phyloP scores from a whole-genome alignment of 192 early-diverging fungal species.

The Gigaspora rosea region DNA sequence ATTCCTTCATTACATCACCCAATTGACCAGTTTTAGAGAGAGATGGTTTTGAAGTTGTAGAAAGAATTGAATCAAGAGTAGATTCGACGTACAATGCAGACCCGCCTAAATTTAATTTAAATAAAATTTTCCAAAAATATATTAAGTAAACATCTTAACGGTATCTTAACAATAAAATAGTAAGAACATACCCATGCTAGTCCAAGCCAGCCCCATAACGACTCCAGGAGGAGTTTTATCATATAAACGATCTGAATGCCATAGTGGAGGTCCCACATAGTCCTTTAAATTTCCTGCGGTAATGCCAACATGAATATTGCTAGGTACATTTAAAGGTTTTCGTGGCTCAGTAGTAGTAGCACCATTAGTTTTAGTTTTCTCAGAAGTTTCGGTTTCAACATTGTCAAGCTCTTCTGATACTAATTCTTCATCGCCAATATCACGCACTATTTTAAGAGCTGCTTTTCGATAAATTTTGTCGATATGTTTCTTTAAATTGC shows the following conservation, averaged over 20 bases:
- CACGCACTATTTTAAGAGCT: slow-evolving; percentile 82
- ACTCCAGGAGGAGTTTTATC: slow-evolving; percentile 90
- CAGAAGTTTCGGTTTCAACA: slow-evolving; percentile 11
- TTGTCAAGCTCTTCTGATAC: slow-evolving; percentile 22
- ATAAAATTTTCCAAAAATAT: no score
- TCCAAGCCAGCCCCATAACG: slow-evolving; percentile 99
- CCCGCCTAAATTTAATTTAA: slow-evolving; percentile 55
- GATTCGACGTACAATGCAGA: slow-evolving; percentile 96
- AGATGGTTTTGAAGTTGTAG: slow-evolving; percentile 52
- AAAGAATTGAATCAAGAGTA: slow-evolving; percentile 78
- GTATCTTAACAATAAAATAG: no score
- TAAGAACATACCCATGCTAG: slow-evolving; percentile 75
- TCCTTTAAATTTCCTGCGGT: slow-evolving; percentile 77
- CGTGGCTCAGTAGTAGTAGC: slow-evolving; percentile 41
- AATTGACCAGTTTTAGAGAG: slow-evolving; percentile 93
- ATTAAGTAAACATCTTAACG: no score
- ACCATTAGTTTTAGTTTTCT: slow-evolving; percentile 19
- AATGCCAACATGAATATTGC: slow-evolving; percentile 65
- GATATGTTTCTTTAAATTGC: slow-evolving; percentile 98
- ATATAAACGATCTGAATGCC: slow-evolving; percentile 88
- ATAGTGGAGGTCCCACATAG: slow-evolving; percentile 90
- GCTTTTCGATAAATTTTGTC: slow-evolving; percentile 99
- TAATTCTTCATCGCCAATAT: slow-evolving; percentile 44
- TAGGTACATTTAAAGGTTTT: slow-evolving; percentile 50
- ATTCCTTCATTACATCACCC: slow-evolving; percentile 99